A percentile compares a stretch with the other conserved stretches of the same genome.
Conservation (phyloP, 2,329 filamentous ascomycete species). For the Nemania serpens region DNA sequence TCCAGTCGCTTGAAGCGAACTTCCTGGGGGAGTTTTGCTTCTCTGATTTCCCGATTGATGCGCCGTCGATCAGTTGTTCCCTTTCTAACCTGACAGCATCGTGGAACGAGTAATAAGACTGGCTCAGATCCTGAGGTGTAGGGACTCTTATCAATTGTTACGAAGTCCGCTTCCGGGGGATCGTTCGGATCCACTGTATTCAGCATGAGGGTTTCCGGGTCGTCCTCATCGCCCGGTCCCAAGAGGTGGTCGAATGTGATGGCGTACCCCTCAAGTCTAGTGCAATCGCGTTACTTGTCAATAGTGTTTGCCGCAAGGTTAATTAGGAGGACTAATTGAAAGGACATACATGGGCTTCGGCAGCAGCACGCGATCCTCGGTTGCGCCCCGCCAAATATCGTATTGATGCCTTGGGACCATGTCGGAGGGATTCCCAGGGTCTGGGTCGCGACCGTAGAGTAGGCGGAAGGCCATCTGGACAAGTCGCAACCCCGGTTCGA, state of each 20-base stretch:
- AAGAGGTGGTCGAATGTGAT: constrained; percentile 11
- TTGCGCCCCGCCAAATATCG: constrained; percentile 5
- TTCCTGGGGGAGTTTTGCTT: constrained; percentile 7
- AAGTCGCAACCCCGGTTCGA: constrained; percentile 6
- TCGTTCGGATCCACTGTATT: constrained; percentile 4
- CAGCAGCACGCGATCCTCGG: neutral
- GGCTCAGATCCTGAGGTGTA: neutral
- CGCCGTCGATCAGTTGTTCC: constrained; percentile 3
- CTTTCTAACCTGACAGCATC: constrained; percentile 6
- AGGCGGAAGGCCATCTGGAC: constrained; percentile 6
- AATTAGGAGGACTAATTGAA: neutral
- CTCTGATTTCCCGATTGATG: constrained; percentile 7
- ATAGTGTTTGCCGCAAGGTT: neutral
- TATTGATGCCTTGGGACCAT: constrained; percentile 10
- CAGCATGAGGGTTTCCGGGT: constrained; percentile 9
- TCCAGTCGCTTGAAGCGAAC: neutral
- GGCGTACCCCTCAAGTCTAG: constrained; percentile 1
- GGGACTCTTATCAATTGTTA: constrained; percentile 2
- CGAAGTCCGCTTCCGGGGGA: neutral
- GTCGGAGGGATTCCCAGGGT: constrained; percentile 6
- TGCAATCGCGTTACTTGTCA: constrained; percentile 2
- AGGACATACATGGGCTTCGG: constrained; percentile 8
- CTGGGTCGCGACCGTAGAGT: constrained; percentile 6
- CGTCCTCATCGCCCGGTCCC: constrained; percentile 5
- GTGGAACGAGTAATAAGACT: constrained; percentile 8